Percentiles rank a stretch among this genome's conserved stretches.
Conservation (phyloP, 1,284 basidiomycete genomes). For the Papiliotrema fonsecae region DNA sequence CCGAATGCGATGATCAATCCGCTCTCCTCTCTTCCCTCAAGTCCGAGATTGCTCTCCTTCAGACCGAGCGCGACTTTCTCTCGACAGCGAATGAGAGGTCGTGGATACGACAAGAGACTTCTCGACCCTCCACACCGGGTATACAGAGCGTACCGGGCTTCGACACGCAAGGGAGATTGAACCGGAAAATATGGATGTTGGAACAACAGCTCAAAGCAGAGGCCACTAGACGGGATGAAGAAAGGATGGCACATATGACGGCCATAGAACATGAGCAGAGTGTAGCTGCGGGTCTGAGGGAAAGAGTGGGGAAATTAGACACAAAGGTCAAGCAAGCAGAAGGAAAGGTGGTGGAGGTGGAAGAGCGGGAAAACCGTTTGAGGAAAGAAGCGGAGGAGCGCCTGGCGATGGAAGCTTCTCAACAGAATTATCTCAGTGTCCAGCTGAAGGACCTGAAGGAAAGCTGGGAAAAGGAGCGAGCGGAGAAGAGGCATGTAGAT, state of each 20-base stretch:
- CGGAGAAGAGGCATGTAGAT: not conserved
- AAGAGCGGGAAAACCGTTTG: not conserved
- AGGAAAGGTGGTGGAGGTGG: not conserved
- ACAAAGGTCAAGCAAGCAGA: slow-evolving; percentile 4
- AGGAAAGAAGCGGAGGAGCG: not conserved
- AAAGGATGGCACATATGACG: slow-evolving; percentile 3
- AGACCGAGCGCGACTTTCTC: slow-evolving; percentile 1
- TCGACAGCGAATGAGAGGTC: too few species aligned
- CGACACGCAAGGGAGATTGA: slow-evolving; percentile 21
- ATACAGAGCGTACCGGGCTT: too few species aligned
- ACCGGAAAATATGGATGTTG: slow-evolving; percentile 22
- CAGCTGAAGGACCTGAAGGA: slow-evolving; percentile 1
- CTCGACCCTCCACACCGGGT: too few species aligned
- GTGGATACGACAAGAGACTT: too few species aligned
- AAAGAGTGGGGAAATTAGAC: slow-evolving; percentile 16
- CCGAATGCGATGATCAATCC: not conserved
- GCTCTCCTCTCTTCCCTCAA: not conserved
- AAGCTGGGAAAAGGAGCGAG: not conserved
- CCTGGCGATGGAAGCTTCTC: not conserved
- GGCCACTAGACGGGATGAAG: slow-evolving; percentile 5
- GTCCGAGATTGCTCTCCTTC: not conserved
- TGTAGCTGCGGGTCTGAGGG: slow-evolving; percentile 19
- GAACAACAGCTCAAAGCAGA: slow-evolving; percentile 15
- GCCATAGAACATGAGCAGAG: slow-evolving; percentile 17
- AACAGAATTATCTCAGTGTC: not conserved